Evolutionary conservation across 495 filamentous ascomycete genomes (phyloP).

Genomic region (Barbatosphaeria neglecta): DNA sequence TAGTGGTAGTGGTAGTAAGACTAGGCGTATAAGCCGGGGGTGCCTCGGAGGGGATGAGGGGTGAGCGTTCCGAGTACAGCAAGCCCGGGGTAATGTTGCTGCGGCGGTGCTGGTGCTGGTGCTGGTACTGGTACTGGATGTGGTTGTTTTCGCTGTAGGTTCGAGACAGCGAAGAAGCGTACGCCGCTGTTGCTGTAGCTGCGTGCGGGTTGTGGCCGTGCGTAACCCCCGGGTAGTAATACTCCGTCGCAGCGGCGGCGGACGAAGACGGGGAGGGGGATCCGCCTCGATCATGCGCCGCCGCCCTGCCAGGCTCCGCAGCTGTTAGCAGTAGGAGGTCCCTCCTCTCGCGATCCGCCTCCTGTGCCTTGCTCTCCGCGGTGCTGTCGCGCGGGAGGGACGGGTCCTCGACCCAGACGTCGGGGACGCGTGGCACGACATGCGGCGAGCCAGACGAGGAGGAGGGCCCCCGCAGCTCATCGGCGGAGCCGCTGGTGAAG

Average conservation of each 20-base stretch:
- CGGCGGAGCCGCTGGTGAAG: too few relatives aligned
- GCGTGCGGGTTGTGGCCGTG: not conserved
- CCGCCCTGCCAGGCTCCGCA: too few relatives aligned
- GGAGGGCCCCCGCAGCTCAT: too few relatives aligned
- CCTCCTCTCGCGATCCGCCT: constrained; percentile 22
- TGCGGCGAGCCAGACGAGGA: constrained; percentile 11
- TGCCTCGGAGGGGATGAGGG: constrained; percentile 25
- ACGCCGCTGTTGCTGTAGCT: not conserved
- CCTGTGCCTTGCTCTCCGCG: constrained; percentile 27
- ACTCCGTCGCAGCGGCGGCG: not conserved
- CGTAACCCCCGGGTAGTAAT: not conserved
- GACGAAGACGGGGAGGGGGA: not conserved
- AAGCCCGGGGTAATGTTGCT: constrained; percentile 1
- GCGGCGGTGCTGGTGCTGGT: too few relatives aligned
- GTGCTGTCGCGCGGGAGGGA: constrained; percentile 18
- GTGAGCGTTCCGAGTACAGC: constrained; percentile 7
- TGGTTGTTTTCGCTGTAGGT: too few relatives aligned
- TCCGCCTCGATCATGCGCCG: too few relatives aligned
- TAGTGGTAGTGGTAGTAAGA: constrained; percentile 15
- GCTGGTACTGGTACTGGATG: too few relatives aligned
- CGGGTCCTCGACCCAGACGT: constrained; percentile 30
- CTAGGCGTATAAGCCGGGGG: constrained; percentile 36
- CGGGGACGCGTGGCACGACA: constrained; percentile 23
- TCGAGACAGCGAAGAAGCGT: too few relatives aligned
- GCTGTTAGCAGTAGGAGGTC: not conserved